Evolutionary conservation across 768 basidiomycete genomes (phyloP), one percentile per base, ranked within the genome.

Genomic region (Suillus paluster): DNA sequence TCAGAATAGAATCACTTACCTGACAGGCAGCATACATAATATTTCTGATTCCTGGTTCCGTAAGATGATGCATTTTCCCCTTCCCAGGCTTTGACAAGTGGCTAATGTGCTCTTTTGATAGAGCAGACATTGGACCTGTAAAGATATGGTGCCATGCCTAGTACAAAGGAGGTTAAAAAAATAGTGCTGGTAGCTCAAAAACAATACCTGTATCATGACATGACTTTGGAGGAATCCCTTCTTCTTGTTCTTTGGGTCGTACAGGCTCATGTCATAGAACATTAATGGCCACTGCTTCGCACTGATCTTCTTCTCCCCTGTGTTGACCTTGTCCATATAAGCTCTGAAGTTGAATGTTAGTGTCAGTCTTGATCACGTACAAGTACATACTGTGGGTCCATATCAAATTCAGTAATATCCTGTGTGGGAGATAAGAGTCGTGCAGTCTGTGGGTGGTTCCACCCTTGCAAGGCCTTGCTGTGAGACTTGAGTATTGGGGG

Each of bases 141-240:
- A 58, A 58, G 2, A 58, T 58, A 48, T 58, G 57, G 25, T 12
- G 30, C 44, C 44, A 58, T 23, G 57, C 38, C 57, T 58, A 58
- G n/a, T 14, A 46, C 17, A 19, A 46, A 11, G 9, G 44, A 17
- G 30, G 33, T n/a, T 46, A 19, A 45, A 45, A 45, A 11, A 10
- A 45, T 5, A 3, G 6, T 17, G 10, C 21, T 45, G 44, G 6
- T 30, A 46, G 44, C 11, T 45, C 44, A 45, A 45, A 45, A 21
- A 45, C 4, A 7, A 4, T 30, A 58, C 57, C 45, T 36, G 45
- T 11, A 58, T 23, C 15, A 58, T 9, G 11, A 41, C 41, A 41
- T 21, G 33, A 6, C 57, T 48, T 21, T 3, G 33, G 11, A 58
- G 45, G 38, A 58, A 58, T n/a, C 57, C 33, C 12, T 23, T n/a